Percentiles rank a stretch among this genome's conserved stretches.
Evolutionary conservation across 2,329 filamentous ascomycete genomes (phyloP).

Genomic region (Aspergillus fischeri): DNA sequence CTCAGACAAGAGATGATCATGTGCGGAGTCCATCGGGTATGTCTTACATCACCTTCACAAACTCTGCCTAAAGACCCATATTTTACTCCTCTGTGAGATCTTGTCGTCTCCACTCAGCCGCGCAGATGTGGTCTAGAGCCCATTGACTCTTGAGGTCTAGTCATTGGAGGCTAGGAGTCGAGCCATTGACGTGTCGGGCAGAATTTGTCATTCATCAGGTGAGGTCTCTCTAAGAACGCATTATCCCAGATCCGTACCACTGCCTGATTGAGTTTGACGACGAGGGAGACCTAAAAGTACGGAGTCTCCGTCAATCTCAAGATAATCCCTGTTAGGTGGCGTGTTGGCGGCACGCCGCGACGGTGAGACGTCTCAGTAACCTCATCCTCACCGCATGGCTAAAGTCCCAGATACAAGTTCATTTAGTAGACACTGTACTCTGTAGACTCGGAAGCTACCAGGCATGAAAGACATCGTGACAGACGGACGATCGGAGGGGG

Average conservation of each 20-base stretch:
- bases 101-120: neutral
- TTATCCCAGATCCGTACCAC: neutral
- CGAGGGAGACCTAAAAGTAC: neutral
- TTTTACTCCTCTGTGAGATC: neutral
- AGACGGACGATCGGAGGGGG: neutral
- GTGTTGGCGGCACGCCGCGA: too few relatives aligned
- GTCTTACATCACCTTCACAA: neutral
- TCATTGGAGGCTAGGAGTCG: neutral
- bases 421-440: neutral
- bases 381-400: neutral
- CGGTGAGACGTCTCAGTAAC: neutral
- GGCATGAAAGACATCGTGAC: neutral
- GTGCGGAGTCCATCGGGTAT: neutral
- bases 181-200: neutral
- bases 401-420: neutral
- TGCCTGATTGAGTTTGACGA: neutral
- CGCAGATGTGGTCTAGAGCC: neutral
- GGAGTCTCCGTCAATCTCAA: neutral
- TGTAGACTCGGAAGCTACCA: neutral
- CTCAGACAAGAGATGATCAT: neutral
- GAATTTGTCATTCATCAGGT: neutral
- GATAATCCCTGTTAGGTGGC: neutral
- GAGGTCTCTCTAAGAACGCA: neutral
- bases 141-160: neutral
- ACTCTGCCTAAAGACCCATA: neutral